phyloP scores from a whole-genome alignment of 768 basidiomycete species.

The Mrakia hoshinonis region DNA sequence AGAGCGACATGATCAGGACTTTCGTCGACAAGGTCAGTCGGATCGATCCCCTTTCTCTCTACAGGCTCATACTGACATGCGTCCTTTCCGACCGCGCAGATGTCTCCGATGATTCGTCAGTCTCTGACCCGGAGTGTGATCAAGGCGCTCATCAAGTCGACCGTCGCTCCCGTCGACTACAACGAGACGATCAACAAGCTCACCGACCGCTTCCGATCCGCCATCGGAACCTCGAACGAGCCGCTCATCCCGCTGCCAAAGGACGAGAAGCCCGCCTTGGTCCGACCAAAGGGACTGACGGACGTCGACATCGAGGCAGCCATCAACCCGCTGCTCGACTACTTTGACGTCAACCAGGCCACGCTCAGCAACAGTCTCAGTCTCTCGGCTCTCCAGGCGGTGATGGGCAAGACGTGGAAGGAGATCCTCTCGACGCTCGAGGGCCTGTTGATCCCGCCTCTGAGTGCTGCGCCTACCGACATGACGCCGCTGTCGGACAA shows the following conservation, averaged over 20 bases:
- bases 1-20: slow-evolving; percentile 88
- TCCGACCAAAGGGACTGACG: slow-evolving; percentile 47
- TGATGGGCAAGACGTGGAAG: slow-evolving; percentile 93
- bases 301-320: slow-evolving; percentile 92
- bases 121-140: slow-evolving; percentile 68
- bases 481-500: slow-evolving; percentile 90
- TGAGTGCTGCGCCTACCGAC: slow-evolving; percentile 74
- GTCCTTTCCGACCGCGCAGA: slow-evolving; percentile 48
- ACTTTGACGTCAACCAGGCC: slow-evolving; percentile 86
- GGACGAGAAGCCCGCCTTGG: slow-evolving; percentile 11
- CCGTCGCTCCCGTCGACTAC: slow-evolving; percentile 32
- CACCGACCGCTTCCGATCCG: slow-evolving; percentile 29
- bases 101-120: slow-evolving; percentile 85
- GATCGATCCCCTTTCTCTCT: background rate
- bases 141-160: slow-evolving; percentile 63
- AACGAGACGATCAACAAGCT: slow-evolving; percentile 31
- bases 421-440: slow-evolving; percentile 82
- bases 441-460: slow-evolving; percentile 76
- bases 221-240: slow-evolving; percentile 22
- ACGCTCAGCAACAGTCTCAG: slow-evolving; percentile 82
- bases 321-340: slow-evolving; percentile 84
- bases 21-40: slow-evolving; percentile 86
- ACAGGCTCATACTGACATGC: background rate
- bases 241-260: slow-evolving; percentile 27
- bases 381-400: slow-evolving; percentile 63